Conservation (phyloP, 805 yeast species). For the Danielia oregonensis region DNA sequence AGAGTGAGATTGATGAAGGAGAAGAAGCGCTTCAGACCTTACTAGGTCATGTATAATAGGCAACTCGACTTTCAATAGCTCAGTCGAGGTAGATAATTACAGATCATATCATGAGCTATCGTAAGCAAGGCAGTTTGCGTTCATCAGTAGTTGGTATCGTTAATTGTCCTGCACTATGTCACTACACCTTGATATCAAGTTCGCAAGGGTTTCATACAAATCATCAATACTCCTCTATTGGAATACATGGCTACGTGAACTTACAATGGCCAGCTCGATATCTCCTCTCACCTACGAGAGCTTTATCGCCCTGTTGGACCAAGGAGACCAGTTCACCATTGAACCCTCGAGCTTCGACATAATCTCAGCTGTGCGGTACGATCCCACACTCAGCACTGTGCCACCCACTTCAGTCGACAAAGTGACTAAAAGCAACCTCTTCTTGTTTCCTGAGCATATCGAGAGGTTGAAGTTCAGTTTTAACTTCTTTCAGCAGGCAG, state of each 20-base stretch:
- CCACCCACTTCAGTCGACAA: conserved; percentile 25
- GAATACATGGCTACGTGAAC: too few relatives aligned
- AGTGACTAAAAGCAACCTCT: conserved; percentile 41
- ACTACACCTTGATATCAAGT: too few relatives aligned
- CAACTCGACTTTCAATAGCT: too few relatives aligned
- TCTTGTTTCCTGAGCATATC: conserved; percentile 61
- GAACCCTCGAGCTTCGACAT: conserved; percentile 38
- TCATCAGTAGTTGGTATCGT: too few relatives aligned
- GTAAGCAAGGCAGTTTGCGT: too few relatives aligned
- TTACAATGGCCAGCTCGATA: neutral
- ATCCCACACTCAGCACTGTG: conserved; percentile 46
- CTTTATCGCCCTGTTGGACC: neutral
- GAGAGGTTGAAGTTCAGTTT: conserved; percentile 55
- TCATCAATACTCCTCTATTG: too few relatives aligned
- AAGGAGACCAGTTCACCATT: conserved; percentile 1
- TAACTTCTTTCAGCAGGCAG: conserved; percentile 39
- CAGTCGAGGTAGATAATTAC: too few relatives aligned
- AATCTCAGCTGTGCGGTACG: conserved; percentile 72
- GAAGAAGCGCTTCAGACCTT: conserved; percentile 82
- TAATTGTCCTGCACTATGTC: too few relatives aligned
- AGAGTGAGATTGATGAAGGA: conserved; percentile 75
- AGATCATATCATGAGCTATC: too few relatives aligned
- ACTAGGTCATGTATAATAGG: conserved; percentile 44
- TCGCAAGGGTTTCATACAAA: too few relatives aligned
- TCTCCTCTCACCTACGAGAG: conserved; percentile 1